These are phyloP conservation scores for Maudiozyma pseudohumilis DNA, from an alignment of 805 yeast genomes.

Conservation along the genomic window DNA sequence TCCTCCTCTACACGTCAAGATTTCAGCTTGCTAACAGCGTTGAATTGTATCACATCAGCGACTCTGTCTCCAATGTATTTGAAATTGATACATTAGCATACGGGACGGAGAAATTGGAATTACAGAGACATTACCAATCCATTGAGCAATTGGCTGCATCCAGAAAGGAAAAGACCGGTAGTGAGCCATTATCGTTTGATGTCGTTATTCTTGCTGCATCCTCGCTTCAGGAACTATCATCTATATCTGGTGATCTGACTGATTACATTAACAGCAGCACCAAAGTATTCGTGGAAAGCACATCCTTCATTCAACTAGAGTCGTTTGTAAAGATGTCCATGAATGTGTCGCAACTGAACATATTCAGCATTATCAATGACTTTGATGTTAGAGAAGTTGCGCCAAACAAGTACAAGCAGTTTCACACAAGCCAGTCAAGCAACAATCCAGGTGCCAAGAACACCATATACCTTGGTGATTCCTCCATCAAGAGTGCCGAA, in stretches of 20 bases:
- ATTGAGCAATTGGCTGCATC: conserved; percentile 11
- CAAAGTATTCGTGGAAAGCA: conserved; percentile 53
- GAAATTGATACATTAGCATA: conserved; percentile 21
- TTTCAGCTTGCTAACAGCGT: conserved; percentile 29
- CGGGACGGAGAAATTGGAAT: conserved; percentile 19
- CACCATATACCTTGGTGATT: conserved; percentile 37
- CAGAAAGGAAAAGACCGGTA: conserved; percentile 3
- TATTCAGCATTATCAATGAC: conserved; percentile 54
- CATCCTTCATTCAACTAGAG: conserved; percentile 64
- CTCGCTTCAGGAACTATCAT: conserved; percentile 44
- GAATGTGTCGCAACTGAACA: conserved; percentile 30
- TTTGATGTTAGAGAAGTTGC: conserved; percentile 40
- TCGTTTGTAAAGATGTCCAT: conserved; percentile 48
- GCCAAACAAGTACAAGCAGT: conserved; percentile 28
- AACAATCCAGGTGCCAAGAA: conserved; percentile 28
- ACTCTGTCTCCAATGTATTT: conserved; percentile 16
- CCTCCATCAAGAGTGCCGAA: conserved; percentile 1
- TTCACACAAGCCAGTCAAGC: conserved; percentile 19
- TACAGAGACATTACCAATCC: conserved; percentile 23
- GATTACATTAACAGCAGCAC: conserved; percentile 30
- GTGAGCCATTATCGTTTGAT: conserved; percentile 28
- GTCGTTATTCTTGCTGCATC: conserved; percentile 38
- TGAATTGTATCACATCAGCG: conserved; percentile 25
- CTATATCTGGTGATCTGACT: conserved; percentile 31
- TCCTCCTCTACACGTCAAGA: conserved; percentile 24